Evolutionary conservation across 805 yeast species (phyloP), one percentile per base, ranked within the genome.

Genomic region (Lachancea sp.): DNA sequence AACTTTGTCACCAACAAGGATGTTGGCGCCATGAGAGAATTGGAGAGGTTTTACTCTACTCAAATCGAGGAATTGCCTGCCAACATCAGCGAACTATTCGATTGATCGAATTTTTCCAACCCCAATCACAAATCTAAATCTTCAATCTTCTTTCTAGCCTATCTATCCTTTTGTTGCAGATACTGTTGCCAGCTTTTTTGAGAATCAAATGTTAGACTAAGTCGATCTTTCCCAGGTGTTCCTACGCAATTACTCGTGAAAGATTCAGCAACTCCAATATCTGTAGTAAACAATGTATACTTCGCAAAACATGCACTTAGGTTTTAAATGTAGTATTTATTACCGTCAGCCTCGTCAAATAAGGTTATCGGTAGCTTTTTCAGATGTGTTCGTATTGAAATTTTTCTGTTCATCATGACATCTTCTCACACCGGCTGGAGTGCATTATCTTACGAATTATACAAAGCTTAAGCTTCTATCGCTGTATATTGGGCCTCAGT

Each of bases 1-100:
- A 92, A 89, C 74, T 83, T 92, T 56, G 80, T 88, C 57, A 87
- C 97, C 43, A 72, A 71, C 51, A 81, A 80, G 38, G 97, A 92
- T 65, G 74, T 72, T 49, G 75, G 72, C 40, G 77, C 74, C 61
- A 72, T 90, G 71, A 75, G 79, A 61, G 95, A 80, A 51, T 68
- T 83, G 50, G 88, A 83, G 60, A 70, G 69, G 61, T 77, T 77
- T 72, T 84, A 84, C 71, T 74, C 81, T 43, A 80, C 80, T 42
- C 81, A 77, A 63, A 80, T 83, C 52, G 76, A 73, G 51, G 90
- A 83, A 65, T 75, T 83, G 78, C 94, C 94, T 50, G 78, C 80
- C 51, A 77, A 82, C 66, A 71, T 87, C 51, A 77, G 68, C 61
- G 78, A 79, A 48, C 53, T 62, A 50, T 61, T 60, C 31, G 46